Evolutionary conservation across 495 filamentous ascomycete genomes (phyloP).

Genomic region (Viridothelium virens): DNA sequence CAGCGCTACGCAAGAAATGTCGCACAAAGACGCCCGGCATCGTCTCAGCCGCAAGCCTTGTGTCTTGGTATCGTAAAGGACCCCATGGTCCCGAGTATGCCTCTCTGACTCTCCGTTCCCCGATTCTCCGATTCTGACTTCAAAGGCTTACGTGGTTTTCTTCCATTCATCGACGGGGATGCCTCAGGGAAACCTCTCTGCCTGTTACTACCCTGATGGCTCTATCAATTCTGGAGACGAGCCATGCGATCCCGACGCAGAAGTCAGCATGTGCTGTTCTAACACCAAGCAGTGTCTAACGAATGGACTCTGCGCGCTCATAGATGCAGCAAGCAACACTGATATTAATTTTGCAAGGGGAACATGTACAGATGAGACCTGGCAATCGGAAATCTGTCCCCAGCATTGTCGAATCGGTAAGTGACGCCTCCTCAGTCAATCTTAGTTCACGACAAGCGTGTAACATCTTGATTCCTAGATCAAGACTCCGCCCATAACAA

Average conservation of each 20-base stretch:
- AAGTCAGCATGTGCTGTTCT: conserved; percentile 4
- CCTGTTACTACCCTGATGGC: neutral
- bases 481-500: neutral
- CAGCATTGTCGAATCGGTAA: conserved; percentile 6
- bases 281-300: neutral
- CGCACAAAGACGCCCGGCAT: too few species aligned
- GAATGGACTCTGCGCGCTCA: neutral
- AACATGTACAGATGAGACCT: conserved; percentile 7
- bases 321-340: neutral
- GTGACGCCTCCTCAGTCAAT: neutral
- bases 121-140: too few species aligned
- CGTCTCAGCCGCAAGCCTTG: too few species aligned
- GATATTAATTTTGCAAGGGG: neutral
- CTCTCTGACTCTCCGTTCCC: too few species aligned
- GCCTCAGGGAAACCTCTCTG: too few species aligned
- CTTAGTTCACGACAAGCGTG: neutral
- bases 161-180: too few species aligned
- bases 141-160: too few species aligned
- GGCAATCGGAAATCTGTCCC: conserved; percentile 2
- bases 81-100: too few species aligned
- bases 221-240: neutral
- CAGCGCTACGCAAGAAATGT: too few species aligned
- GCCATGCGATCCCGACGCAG: neutral
- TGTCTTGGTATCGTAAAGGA: too few species aligned
- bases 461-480: neutral